Percentiles rank a stretch among this genome's conserved stretches.
These are phyloP conservation scores for Microbotryum saponariae DNA, from an alignment of 1,284 basidiomycete genomes.

Conservation along the genomic window DNA sequence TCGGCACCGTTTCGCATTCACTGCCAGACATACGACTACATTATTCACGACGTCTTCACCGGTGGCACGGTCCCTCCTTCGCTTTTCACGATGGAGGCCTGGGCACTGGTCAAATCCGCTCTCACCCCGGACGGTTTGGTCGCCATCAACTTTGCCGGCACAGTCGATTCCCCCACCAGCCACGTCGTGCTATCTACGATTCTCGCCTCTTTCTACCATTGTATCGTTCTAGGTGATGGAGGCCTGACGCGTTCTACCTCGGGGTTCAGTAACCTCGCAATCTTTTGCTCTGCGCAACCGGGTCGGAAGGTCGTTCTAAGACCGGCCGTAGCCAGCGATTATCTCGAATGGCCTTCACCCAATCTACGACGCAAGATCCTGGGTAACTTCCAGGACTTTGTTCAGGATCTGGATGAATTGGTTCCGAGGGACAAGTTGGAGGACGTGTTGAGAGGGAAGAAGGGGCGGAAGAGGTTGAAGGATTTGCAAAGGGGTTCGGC, in stretches of 20 bases:
- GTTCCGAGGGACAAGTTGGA: neutral
- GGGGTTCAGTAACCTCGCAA: slow-evolving; percentile 27
- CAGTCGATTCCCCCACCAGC: slow-evolving; percentile 55
- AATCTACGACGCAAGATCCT: slow-evolving; percentile 17
- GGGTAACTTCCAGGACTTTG: neutral
- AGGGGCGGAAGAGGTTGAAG: slow-evolving; percentile 6
- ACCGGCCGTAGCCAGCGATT: slow-evolving; percentile 7
- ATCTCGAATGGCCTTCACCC: slow-evolving; percentile 9
- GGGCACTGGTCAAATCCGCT: slow-evolving; percentile 57
- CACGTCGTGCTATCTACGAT: slow-evolving; percentile 63
- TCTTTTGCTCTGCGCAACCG: slow-evolving; percentile 17
- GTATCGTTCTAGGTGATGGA: slow-evolving; percentile 71
- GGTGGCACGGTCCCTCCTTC: slow-evolving; percentile 75
- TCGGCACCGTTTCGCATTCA: slow-evolving; percentile 37
- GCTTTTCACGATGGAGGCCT: slow-evolving; percentile 74
- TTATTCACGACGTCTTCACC: slow-evolving; percentile 85
- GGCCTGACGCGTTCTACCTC: neutral
- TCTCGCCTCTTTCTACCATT: slow-evolving; percentile 57
- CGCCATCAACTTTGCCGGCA: slow-evolving; percentile 70
- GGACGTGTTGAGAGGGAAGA: neutral
- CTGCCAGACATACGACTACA: slow-evolving; percentile 55
- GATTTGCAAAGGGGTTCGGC: no score
- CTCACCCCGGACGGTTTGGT: slow-evolving; percentile 66
- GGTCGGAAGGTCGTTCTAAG: slow-evolving; percentile 5
- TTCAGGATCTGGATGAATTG: slow-evolving; percentile 20